Evolutionary conservation across 768 basidiomycete species (phyloP), one percentile per base, ranked within the genome.

Genomic region (Cyathus striatus): DNA sequence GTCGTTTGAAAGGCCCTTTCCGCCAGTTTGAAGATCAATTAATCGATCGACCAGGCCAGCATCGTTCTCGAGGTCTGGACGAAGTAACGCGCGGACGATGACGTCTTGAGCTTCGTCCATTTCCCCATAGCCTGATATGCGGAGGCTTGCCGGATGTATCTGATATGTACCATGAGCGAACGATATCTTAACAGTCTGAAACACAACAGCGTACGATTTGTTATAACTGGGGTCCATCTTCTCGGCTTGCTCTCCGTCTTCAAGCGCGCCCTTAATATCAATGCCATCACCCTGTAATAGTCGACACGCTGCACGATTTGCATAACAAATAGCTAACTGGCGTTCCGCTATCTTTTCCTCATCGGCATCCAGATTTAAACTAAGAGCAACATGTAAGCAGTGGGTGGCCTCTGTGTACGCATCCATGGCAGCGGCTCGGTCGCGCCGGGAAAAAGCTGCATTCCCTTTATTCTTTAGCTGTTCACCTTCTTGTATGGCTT

Each of bases 131-230:
- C 23, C 41, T 57, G 50, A 30, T 50, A 46, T 1, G 63, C 58
- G 3, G 55, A 58, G 12, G 63, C 62, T 42, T 64, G 59, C 23
- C 63, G 59, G 34, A 58, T 53, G 44, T 65, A 65, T 23, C 63
- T 65, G n/a, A 38, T 6, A 25, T 20, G 14, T 37, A 7, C 34
- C n/a, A n/a, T n/a, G n/a, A 17, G 26, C 37, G 14, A 30, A 30
- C 3, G 7, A 22, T 10, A 18, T 23, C 23, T n/a, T 38, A 12
- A 10, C 26, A 27, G 16, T 25, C 5, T 1, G n/a, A 26, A 14
- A 6, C 37, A 6, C 17, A n/a, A 22, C 12, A 17, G 49, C 60
- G 21, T 42, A 69, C 64, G 54, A 55, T 52, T 66, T 67, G 10
- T 38, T 49, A 46, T 68, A 67, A 20, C 36, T 44, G 21, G 54